Conservation (phyloP, 169 alveolate species). For the Eimeria maxima region DNA sequence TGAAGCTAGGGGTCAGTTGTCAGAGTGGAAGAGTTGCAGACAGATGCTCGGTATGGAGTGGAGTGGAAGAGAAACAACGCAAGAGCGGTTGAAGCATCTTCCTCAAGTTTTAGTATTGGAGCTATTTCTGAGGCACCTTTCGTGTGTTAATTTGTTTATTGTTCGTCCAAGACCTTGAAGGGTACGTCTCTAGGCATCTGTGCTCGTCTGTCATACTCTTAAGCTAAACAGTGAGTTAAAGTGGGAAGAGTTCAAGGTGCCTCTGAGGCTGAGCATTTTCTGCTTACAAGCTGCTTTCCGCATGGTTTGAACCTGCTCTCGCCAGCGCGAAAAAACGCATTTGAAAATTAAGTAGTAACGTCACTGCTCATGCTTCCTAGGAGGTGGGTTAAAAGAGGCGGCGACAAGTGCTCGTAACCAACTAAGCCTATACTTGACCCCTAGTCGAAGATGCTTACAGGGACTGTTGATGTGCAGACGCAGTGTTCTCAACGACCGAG, state of each 20-base stretch:
- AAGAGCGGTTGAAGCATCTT: not conserved
- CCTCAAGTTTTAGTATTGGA: not conserved
- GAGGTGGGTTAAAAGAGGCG: no score
- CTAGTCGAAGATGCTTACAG: no score
- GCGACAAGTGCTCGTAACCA: no score
- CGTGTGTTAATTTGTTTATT: not conserved
- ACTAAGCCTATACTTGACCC: no score
- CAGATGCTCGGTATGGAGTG: not conserved
- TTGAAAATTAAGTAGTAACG: no score
- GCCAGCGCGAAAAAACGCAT: not conserved
- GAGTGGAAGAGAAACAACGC: not conserved
- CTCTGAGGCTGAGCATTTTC: not conserved
- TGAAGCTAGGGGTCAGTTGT: not conserved
- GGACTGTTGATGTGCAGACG: no score
- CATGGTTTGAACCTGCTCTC: not conserved
- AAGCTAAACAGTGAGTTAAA: not conserved
- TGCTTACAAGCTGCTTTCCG: not conserved
- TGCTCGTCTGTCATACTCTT: not conserved
- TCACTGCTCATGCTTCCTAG: no score
- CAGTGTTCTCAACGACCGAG: no score
- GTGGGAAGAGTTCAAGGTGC: not conserved
- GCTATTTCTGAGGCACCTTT: not conserved
- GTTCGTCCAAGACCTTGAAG: not conserved
- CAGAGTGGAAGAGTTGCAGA: not conserved
- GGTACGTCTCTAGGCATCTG: not conserved